Evolutionary conservation across 208 protist species (phyloP).

Genomic region (Leishmania turanica): DNA sequence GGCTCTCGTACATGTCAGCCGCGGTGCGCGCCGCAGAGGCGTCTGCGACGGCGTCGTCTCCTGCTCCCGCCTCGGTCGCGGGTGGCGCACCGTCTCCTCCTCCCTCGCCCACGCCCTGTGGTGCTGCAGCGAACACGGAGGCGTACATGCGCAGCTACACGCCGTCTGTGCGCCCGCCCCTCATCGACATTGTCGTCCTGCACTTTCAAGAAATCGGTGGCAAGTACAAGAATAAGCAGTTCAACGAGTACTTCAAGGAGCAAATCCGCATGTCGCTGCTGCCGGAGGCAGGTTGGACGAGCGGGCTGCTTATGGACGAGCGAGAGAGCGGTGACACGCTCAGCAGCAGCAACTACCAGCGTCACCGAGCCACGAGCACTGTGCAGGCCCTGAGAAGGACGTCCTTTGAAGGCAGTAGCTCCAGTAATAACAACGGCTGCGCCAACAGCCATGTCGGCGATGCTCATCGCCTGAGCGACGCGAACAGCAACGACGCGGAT

Average conservation of each 20-base stretch:
- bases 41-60: not conserved
- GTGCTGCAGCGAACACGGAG: constrained; percentile 8
- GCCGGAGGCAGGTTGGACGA: constrained; percentile 78
- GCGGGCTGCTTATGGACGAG: constrained; percentile 76
- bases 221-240: constrained; percentile 51
- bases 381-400: too few relatives aligned
- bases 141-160: constrained; percentile 26
- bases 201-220: constrained; percentile 89
- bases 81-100: not conserved
- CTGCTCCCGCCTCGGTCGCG: not conserved
- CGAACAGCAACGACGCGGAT: constrained; percentile 14
- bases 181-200: constrained; percentile 81
- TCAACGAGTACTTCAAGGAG: constrained; percentile 59
- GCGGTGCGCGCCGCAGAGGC: constrained; percentile 22
- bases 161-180: constrained; percentile 33
- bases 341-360: constrained; percentile 18
- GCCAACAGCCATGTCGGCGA: not conserved
- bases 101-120: not conserved
- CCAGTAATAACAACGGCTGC: not conserved
- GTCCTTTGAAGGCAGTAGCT: not conserved
- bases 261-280: constrained; percentile 41
- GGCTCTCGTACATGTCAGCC: constrained; percentile 33
- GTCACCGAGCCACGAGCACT: not conserved
- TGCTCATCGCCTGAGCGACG: constrained; percentile 5
- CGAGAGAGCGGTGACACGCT: constrained; percentile 14